Evolutionary conservation across 345 rosid species (phyloP).

Genomic region (Orychophragmus violaceus): DNA sequence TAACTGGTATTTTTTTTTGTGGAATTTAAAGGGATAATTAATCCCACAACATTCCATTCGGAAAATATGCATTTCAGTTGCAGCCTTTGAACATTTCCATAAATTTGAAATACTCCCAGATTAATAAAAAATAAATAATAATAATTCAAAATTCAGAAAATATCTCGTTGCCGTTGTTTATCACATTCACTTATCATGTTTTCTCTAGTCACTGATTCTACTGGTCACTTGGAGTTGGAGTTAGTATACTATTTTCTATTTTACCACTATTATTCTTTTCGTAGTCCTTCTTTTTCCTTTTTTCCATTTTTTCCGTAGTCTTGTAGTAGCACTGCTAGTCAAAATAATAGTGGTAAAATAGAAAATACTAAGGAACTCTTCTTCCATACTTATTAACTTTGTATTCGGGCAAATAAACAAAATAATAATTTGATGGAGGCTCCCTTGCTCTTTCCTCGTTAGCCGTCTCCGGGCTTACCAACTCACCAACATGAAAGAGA

Average conservation of each 20-base stretch:
- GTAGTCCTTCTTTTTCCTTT: too few relatives aligned
- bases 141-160: not conserved
- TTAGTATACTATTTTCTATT: not conserved
- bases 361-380: too few relatives aligned
- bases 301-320: too few relatives aligned
- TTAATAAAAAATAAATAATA: too few relatives aligned
- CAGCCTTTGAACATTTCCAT: too few relatives aligned
- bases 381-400: not conserved
- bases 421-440: not conserved
- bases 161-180: not conserved
- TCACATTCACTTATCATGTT: not conserved
- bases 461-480: conserved; percentile 7
- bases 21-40: too few relatives aligned
- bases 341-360: too few relatives aligned
- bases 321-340: not conserved
- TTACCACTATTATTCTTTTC: not conserved
- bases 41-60: too few relatives aligned
- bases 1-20: too few relatives aligned
- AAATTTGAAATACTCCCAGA: too few relatives aligned
- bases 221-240: not conserved
- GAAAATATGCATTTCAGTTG: too few relatives aligned
- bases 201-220: not conserved
- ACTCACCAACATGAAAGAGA: conserved; percentile 4
- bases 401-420: not conserved
- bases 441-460: conserved; percentile 10